Base-by-base conservation (phyloP, 2,329 filamentous ascomycete genomes). In the Microcyclosporella mali region DNA sequence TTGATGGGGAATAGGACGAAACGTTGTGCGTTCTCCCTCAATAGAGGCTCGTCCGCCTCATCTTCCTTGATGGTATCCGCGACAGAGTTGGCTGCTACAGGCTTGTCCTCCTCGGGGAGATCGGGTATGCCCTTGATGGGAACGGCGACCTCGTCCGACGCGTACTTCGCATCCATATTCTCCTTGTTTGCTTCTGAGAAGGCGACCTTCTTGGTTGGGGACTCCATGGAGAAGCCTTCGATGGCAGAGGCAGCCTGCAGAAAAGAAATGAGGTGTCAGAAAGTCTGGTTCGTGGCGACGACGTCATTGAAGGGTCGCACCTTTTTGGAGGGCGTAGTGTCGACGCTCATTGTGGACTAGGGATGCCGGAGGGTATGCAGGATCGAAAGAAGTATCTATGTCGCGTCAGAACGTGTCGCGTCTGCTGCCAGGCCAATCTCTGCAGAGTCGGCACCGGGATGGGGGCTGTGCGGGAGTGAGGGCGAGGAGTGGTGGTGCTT, bases 1-100 rank as follows among this genome's bases (percentile, higher is more conserved):
- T 95, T 95, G 70, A 98, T 95, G 56, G 92, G 92, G 73, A 98
- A 98, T 50, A 98, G 78, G 46, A 98, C 92, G 63, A 98, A 98
- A 60, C 92, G 86, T 57, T 94, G 81, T 50, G 88, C 84, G 72
- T 98, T 98, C 72, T 97, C 92, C 66, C 88, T 85, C 6, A 98
- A 81, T 40, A 98, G 76, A 45, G 92, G 92, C 77, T 98, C 92
- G 45, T 88, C 78, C 45, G 77, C 77, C 69, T 95, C 87, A 38
- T 84, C 75, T 65, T 73, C 66, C 65, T 76, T 78, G 60, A 72
- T 73, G 55, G 68, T 75, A 53, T 61, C 45, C 49, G 78, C 73
- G 39, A 73, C 69, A 37, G 69, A 59, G 41, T 76, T 68, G 33
- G 55, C 53, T 27, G 54, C 45, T 31, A 45, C 38, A 27, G 57